phyloP scores from a whole-genome alignment of 1,284 basidiomycete species.

The Grifola frondosa region DNA sequence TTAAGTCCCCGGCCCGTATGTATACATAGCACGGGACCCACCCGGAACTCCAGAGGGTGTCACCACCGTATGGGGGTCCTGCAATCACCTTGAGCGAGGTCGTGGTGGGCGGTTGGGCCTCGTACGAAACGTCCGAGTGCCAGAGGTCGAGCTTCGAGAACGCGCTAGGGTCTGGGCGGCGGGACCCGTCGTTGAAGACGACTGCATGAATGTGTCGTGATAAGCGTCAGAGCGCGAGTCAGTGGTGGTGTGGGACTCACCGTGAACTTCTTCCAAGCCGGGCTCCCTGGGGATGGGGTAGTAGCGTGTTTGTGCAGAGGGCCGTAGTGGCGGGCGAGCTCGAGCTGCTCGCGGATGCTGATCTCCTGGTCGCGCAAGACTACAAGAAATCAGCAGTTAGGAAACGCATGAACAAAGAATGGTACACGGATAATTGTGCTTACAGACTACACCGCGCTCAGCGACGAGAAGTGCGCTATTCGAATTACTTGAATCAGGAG shows the following conservation, averaged over 20 bases:
- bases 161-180: conserved; percentile 66
- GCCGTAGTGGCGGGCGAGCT: conserved; percentile 71
- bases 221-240: background rate
- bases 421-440: conserved; percentile 25
- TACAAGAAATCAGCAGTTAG: conserved; percentile 28
- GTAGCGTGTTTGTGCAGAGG: conserved; percentile 84
- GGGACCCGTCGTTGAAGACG: conserved; percentile 67
- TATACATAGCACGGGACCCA: conserved; percentile 27
- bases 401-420: background rate
- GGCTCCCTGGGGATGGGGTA: conserved; percentile 66
- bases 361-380: conserved; percentile 76
- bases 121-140: conserved; percentile 83
- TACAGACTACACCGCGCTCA: conserved; percentile 70
- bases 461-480: conserved; percentile 63
- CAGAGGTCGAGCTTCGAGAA: conserved; percentile 81
- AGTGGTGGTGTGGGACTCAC: conserved; percentile 39
- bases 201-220: conserved; percentile 37
- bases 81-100: conserved; percentile 71
- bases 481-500: background rate
- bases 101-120: conserved; percentile 69
- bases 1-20: conserved; percentile 11
- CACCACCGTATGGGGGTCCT: conserved; percentile 63
- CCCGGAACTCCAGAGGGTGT: conserved; percentile 73
- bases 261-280: conserved; percentile 77
- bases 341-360: conserved; percentile 68